phyloP scores from a whole-genome alignment of 345 rosid genomes.

The Pistacia vera region DNA sequence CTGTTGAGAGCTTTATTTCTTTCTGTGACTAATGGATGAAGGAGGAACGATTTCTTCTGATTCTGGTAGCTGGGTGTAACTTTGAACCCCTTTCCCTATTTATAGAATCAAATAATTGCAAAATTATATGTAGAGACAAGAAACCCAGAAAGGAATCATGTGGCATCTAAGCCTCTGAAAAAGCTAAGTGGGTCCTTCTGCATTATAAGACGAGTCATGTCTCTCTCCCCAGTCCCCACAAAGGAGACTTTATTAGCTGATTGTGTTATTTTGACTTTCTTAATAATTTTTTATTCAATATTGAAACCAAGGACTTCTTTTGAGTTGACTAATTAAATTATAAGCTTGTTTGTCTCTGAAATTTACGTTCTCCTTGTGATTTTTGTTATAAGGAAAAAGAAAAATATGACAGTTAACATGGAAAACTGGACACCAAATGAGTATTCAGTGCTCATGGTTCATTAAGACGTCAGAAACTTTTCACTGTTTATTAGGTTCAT shows the following conservation, averaged over 20 bases:
- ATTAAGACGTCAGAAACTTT: no score
- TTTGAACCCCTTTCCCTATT: neutral
- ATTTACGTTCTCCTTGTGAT: no score
- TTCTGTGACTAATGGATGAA: neutral
- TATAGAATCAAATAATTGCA: slow-evolving; percentile 5
- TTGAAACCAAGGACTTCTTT: neutral
- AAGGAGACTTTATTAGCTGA: neutral
- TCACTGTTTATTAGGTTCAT: no score
- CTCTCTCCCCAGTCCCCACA: neutral
- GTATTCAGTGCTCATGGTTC: no score
- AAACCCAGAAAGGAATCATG: slow-evolving; percentile 24
- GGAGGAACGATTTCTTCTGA: neutral
- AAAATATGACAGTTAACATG: no score
- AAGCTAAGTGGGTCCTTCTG: neutral
- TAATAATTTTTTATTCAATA: neutral
- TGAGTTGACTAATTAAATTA: neutral
- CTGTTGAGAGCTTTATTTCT: slow-evolving; percentile 13
- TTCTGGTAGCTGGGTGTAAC: neutral
- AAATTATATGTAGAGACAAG: slow-evolving; percentile 1
- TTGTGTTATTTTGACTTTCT: slow-evolving; percentile 16
- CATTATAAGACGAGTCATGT: neutral
- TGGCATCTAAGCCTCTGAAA: slow-evolving; percentile 19
- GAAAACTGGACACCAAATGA: no score
- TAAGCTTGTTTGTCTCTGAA: no score
- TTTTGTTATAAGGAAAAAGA: no score